Evolutionary conservation across 768 basidiomycete genomes (phyloP).

Genomic region (Calvatia gigantea): DNA sequence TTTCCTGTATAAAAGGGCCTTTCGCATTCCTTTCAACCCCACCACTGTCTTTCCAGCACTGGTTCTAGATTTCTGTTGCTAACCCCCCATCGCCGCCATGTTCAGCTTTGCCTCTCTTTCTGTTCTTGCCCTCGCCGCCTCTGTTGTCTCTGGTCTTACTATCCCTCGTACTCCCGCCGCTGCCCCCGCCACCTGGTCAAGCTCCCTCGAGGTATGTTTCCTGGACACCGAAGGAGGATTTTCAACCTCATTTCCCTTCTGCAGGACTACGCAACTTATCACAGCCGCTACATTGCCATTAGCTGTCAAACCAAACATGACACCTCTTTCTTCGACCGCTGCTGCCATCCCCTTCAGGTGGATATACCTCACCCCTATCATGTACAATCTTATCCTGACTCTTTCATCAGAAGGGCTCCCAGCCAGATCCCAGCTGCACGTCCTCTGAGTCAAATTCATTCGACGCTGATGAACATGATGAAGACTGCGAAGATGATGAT

Average conservation of each 20-base stretch:
- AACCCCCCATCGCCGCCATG: slow-evolving; percentile 24
- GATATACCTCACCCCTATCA: slow-evolving; percentile 15
- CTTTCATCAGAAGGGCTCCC: slow-evolving; percentile 30
- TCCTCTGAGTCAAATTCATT: slow-evolving; percentile 17
- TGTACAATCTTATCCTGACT: slow-evolving; percentile 8
- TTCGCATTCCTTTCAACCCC: slow-evolving; percentile 20
- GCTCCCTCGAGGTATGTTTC: slow-evolving; percentile 41
- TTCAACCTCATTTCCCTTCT: slow-evolving; percentile 6
- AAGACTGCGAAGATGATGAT: slow-evolving; percentile 25
- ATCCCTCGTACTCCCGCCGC: slow-evolving; percentile 32
- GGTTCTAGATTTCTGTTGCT: background rate
- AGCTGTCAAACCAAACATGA: slow-evolving; percentile 45
- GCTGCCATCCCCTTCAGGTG: slow-evolving; percentile 72
- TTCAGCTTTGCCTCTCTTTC: slow-evolving; percentile 36
- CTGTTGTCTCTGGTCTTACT: slow-evolving; percentile 36
- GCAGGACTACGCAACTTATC: slow-evolving; percentile 53
- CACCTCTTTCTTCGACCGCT: slow-evolving; percentile 57
- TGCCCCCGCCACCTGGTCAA: slow-evolving; percentile 41
- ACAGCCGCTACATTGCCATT: slow-evolving; percentile 58
- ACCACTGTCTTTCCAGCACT: slow-evolving; percentile 24
- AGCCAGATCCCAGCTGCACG: slow-evolving; percentile 47
- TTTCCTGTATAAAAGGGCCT: slow-evolving; percentile 24
- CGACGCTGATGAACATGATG: slow-evolving; percentile 27
- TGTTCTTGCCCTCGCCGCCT: slow-evolving; percentile 38
- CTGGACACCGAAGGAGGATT: background rate